Percentiles rank a stretch among this genome's conserved stretches.
Evolutionary conservation across 352 stramenopile species (phyloP).

Genomic region (Phytophthora sp.): DNA sequence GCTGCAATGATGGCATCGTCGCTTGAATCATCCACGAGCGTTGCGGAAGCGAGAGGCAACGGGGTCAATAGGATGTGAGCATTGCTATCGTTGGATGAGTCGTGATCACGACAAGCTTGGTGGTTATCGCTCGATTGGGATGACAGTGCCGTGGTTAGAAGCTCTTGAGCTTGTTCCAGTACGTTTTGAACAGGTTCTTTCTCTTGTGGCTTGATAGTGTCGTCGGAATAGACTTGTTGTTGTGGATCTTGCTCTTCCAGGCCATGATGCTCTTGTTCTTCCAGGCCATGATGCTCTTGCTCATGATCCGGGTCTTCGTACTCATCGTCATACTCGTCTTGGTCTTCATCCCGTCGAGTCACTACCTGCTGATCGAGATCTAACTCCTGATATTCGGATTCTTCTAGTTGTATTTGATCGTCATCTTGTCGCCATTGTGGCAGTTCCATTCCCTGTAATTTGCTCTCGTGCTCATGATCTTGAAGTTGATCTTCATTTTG

Average conservation of each 20-base stretch:
- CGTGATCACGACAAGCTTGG: not conserved
- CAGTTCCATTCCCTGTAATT: not conserved
- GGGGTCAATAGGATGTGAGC: not conserved
- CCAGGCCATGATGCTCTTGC: not conserved
- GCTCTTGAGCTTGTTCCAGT: constrained; percentile 27
- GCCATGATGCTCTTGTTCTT: too few relatives aligned
- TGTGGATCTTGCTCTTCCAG: not conserved
- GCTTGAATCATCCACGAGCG: constrained; percentile 10
- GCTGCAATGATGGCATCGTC: constrained; percentile 13
- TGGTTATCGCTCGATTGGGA: constrained; percentile 19
- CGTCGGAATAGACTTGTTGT: not conserved
- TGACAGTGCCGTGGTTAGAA: constrained; percentile 15
- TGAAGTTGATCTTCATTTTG: constrained; percentile 3
- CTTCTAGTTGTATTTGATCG: constrained; percentile 1
- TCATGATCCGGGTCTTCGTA: constrained; percentile 17
- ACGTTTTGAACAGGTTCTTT: constrained; percentile 2
- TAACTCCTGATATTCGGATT: not conserved
- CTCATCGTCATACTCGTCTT: constrained; percentile 24
- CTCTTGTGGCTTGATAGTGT: not conserved
- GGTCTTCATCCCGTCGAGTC: constrained; percentile 9
- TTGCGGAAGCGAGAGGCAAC: constrained; percentile 5
- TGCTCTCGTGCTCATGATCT: not conserved
- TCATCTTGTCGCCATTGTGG: not conserved
- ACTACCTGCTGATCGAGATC: not conserved
- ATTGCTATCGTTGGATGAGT: constrained; percentile 11